Base-by-base conservation (phyloP, 225 moss, liverwort and hornwort genomes). In the Bryoerythrophyllum caledonicum region DNA sequence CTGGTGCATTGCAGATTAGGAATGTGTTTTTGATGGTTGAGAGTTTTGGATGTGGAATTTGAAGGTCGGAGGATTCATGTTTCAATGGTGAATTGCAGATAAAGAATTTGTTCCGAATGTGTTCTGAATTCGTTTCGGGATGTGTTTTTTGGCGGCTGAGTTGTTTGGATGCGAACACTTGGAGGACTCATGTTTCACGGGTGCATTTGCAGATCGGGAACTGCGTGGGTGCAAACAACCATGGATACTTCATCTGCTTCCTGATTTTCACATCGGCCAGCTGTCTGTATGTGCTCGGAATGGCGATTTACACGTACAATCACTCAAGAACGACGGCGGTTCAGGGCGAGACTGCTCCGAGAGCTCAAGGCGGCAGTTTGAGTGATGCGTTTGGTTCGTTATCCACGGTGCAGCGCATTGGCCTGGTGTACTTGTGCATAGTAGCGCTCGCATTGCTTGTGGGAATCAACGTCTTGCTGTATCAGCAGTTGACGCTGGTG, bases 201-300 rank as follows among this genome's bases (percentile, higher is more conserved):
- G 26, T 76, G 30, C 53, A 53, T 49, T 59, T 64, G 57, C 89
- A 96, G 96, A 96, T 96, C 74, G 94, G 96, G 48, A 49, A 49
- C 48, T 96, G 96, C 72, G 96, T 96, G 28, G 96, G 96, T 74
- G 90, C 89, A 63, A 86, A 87, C 75, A 96, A 96, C 28, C 96
- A 96, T 57, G 85, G 94, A 28, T 87, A 92, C 48, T 96, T 96
- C 20, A 82, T 96, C 56, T 88, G 92, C 56, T 96, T 96, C 74
- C 91, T 96, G 7, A 7, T 88, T 1, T 94, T 86, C 81, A 91
- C 92, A 20, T 70, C 79, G 49, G 34, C 87, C 55, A 90, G 94
- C 60, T 82, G 86, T 72, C 69, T 94, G n/a, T 96, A 96, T 30
- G 83, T 94, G 30, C 90, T 92, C 15, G 79, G 73, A n/a, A 88